Conservation (phyloP, 352 stramenopile genomes). For the Pythium phragmiticola region DNA sequence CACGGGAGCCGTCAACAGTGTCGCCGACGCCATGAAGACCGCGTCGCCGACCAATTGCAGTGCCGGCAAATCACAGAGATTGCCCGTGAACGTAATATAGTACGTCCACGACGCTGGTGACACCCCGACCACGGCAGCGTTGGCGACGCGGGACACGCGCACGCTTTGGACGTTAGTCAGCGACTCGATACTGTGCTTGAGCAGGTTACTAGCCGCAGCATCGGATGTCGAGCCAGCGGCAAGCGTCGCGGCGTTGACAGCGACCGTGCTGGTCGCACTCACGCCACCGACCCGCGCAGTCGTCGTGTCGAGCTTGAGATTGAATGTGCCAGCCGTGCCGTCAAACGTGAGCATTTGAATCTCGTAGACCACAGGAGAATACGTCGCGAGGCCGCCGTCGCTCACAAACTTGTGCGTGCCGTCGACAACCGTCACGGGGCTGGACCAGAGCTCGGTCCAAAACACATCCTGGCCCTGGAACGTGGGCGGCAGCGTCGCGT, state of each 20-base stretch:
- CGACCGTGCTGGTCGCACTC: slow-evolving; percentile 38
- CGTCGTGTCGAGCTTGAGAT: slow-evolving; percentile 72
- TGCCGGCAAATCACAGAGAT: slow-evolving; percentile 80
- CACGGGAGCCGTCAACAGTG: slow-evolving; percentile 33
- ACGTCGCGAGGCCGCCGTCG: slow-evolving; percentile 89
- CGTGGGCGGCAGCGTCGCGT: slow-evolving; percentile 64
- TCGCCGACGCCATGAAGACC: slow-evolving; percentile 41
- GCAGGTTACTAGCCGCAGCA: slow-evolving; percentile 53
- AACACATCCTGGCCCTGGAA: slow-evolving; percentile 94
- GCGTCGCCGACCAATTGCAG: slow-evolving; percentile 57
- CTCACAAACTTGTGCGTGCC: slow-evolving; percentile 90
- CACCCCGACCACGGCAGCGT: slow-evolving; percentile 6
- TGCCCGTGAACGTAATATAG: slow-evolving; percentile 83
- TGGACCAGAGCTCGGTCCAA: slow-evolving; percentile 95
- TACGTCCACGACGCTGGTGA: slow-evolving; percentile 56
- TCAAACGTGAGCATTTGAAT: slow-evolving; percentile 87
- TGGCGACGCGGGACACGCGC: slow-evolving; percentile 58
- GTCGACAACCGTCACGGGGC: slow-evolving; percentile 70
- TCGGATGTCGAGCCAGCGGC: slow-evolving; percentile 36
- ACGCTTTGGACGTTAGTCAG: slow-evolving; percentile 86
- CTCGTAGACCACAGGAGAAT: slow-evolving; percentile 90
- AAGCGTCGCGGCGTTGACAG: slow-evolving; percentile 45
- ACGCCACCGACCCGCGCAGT: slow-evolving; percentile 42
- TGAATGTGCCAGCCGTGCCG: slow-evolving; percentile 56
- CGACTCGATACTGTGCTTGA: slow-evolving; percentile 83